A percentile compares a stretch with the other conserved stretches of the same genome.
Evolutionary conservation across 1,284 basidiomycete genomes (phyloP).

Genomic region (Trametes hirsuta): DNA sequence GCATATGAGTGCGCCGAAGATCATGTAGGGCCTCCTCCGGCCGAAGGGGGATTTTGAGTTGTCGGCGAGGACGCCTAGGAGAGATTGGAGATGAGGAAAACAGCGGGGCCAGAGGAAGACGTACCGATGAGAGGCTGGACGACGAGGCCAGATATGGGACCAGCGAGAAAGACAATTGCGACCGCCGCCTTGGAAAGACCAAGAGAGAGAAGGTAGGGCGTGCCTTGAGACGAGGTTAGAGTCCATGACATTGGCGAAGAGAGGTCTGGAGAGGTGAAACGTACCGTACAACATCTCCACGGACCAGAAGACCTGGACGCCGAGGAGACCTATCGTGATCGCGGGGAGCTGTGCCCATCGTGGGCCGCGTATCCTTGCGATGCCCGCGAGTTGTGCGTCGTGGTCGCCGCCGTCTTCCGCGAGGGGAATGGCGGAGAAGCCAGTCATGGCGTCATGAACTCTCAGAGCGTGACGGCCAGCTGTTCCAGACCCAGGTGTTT

Average conservation of each 20-base stretch:
- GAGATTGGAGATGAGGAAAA: neutral
- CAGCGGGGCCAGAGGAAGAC: neutral
- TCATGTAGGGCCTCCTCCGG: conserved; percentile 85
- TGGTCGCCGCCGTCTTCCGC: conserved; percentile 38
- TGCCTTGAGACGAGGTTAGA: conserved; percentile 48
- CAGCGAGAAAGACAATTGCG: conserved; percentile 93
- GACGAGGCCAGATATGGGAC: conserved; percentile 88
- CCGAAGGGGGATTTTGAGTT: conserved; percentile 86
- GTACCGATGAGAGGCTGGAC: conserved; percentile 88
- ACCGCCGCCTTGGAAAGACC: conserved; percentile 88
- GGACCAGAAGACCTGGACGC: conserved; percentile 88
- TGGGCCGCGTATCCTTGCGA: conserved; percentile 61
- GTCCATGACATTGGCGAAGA: neutral
- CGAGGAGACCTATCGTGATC: conserved; percentile 78
- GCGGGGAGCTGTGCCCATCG: conserved; percentile 67
- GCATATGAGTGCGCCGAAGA: conserved; percentile 71
- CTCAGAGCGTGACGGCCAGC: neutral
- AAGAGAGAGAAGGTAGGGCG: conserved; percentile 90
- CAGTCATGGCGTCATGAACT: conserved; percentile 44
- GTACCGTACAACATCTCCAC: conserved; percentile 90
- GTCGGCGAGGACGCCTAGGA: conserved; percentile 77
- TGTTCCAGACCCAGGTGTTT: neutral
- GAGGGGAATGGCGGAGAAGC: conserved; percentile 45
- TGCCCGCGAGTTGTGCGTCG: conserved; percentile 53
- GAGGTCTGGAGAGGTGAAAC: conserved; percentile 22